Base-by-base conservation (phyloP, 2,329 filamentous ascomycete species). In the Botrytis elliptica region DNA sequence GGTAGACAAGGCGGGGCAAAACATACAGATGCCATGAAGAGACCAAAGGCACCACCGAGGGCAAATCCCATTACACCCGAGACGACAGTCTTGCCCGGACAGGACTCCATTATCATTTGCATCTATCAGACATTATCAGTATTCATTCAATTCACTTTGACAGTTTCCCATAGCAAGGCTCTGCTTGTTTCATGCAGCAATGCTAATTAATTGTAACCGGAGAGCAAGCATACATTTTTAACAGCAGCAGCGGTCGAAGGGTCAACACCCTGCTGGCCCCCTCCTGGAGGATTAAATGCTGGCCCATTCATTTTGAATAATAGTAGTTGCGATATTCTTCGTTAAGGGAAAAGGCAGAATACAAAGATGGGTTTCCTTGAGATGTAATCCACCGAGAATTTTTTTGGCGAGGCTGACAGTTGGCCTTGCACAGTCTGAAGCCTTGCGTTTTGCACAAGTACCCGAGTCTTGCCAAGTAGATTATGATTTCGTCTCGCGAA, bases 11-110 rank as follows among this genome's bases (percentile, higher is more conserved):
- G 14, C 29, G 44, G 29, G 22, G 44, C 36, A 55, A 71, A 67
- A 86, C 92, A 76, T 90, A 97, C 94, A 80, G 93, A 96, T 74
- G 95, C 94, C 95, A 98, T 99, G 86, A 99, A 99, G 80, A 98
- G 88, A 78, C 96, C 96, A 79, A 99, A 99, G 62, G 97, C 86
- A 80, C 94, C 96, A 76, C 96, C 96, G 77, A 99, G 91, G 55
- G 91, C 96, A 80, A 98, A 98, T 25, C 96, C 96, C 89, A 97
- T 97, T 38, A 92, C 93, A 73, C 95, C 96, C 0, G 95, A 93
- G 84, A 99, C 92, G 78, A 90, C 91, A 29, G 94, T 93, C 84
- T 99, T 99, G 74, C 91, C 91, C 38, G 92, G 90, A 82, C 96
- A 99, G 49, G 93, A 97, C 83, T 98, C 95, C 93, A 98, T 97